Evolutionary conservation across 2,329 filamentous ascomycete genomes (phyloP), one percentile per base, ranked within the genome.

Genomic region (Capronia epimyces): DNA sequence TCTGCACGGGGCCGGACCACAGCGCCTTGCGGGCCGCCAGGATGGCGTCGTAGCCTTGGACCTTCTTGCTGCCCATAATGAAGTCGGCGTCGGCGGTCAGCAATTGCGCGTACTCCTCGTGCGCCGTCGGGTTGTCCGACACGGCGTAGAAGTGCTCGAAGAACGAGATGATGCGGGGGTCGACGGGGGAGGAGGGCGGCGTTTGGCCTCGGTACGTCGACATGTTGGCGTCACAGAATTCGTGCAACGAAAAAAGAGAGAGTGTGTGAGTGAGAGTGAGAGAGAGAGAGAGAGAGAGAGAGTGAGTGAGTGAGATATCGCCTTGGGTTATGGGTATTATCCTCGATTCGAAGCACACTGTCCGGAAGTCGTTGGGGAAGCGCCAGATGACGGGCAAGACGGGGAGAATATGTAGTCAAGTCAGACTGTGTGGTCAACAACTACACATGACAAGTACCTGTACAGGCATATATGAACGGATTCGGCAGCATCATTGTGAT

Each of bases 11-110:
- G 29, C 59, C 59, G 4, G 74, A 71, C 78, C 78, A 80, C 68
- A 79, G 72, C 3, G 64, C 66, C 59, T 75, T 70, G n/a, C 77
- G 69, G 25, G 78, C 63, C 9, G 67, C 64, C 3, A 79, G 66
- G 56, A 80, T 79, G 52, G 76, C 75, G 44, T 71, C 67, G 29
- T 65, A 61, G 1, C 77, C 77, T 8, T 66, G 64, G 5, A 61
- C 71, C 34, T 63, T 69, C 58, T 75, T 78, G 2, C 68, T 69
- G 2, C 69, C 76, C 76, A 80, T 79, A 29, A 79, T 68, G 43
- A 80, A 57, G 6, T 66, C 73, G 1, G 73, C 77, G 65, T 76
- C 69, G 12, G 66, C 49, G 0, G 76, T 74, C 56, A 78, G 78
- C 18, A 64, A 66, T 6, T 70, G 63, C 2, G 71, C 69, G 56